These are phyloP conservation scores for Dioscorea dumetorum DNA, from an alignment of 106 monocot species.

Conservation along the genomic window DNA sequence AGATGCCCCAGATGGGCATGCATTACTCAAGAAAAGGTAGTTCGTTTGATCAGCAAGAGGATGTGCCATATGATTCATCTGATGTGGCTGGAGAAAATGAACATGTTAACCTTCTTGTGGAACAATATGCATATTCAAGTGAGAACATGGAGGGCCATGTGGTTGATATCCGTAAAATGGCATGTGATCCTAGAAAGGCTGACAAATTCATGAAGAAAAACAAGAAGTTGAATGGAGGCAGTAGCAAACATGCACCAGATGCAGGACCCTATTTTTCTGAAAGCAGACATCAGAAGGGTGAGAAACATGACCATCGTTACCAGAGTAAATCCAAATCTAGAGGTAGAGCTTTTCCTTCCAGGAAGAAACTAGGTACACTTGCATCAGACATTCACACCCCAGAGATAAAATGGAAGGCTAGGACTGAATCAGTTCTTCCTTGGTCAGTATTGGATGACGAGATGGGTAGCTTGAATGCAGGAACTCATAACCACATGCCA, in stretches of 20 bases:
- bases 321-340: constrained; percentile 15
- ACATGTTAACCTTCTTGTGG: constrained; percentile 2
- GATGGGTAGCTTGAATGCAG: constrained; percentile 21
- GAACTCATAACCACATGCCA: constrained; percentile 4
- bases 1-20: constrained; percentile 7
- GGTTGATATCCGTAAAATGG: too few species aligned
- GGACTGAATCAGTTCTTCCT: constrained; percentile 9
- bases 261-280: constrained; percentile 17
- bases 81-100: constrained; percentile 34
- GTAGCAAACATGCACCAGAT: constrained; percentile 6
- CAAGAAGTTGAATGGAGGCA: constrained; percentile 7
- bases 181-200: constrained; percentile 20
- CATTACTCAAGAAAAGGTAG: constrained; percentile 6
- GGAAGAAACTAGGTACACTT: constrained; percentile 19
- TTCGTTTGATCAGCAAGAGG: constrained; percentile 34
- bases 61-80: constrained; percentile 76
- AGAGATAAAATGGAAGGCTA: constrained; percentile 34
- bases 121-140: constrained; percentile 14
- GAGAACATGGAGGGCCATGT: not conserved
- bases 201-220: constrained; percentile 26
- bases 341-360: constrained; percentile 18
- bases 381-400: constrained; percentile 12
- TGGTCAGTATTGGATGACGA: constrained; percentile 9
- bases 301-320: constrained; percentile 17
- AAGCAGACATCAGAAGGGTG: constrained; percentile 30